Conservation (phyloP, 108 stramenopile genomes). For the Cyclotella baltica region DNA sequence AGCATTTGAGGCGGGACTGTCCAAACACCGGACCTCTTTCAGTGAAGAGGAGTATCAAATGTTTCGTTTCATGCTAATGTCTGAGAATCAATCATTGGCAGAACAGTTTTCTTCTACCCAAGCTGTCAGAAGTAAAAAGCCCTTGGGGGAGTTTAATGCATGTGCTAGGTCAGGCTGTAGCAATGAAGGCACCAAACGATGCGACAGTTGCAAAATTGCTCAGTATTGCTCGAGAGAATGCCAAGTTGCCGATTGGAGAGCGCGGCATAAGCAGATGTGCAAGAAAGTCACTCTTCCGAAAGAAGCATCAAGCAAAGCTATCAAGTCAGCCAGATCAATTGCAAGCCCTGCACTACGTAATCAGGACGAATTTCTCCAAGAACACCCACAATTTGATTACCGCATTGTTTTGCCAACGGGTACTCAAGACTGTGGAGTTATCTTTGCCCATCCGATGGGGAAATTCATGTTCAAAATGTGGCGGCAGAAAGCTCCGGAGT, state of each 20-base stretch:
- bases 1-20: background rate
- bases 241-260: background rate
- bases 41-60: background rate
- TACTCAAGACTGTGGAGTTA: background rate
- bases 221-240: background rate
- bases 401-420: background rate
- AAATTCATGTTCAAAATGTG: background rate
- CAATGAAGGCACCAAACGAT: background rate
- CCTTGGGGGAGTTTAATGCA: background rate
- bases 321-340: background rate
- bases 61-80: background rate
- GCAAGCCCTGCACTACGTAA: background rate
- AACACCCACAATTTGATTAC: background rate
- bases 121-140: background rate
- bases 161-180: background rate
- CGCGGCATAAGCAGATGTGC: background rate
- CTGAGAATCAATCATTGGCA: background rate
- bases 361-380: background rate
- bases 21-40: background rate
- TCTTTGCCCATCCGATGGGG: background rate
- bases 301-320: background rate
- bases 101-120: background rate
- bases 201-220: background rate
- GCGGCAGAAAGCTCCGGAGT: background rate
- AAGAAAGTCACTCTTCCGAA: background rate